A percentile compares a stretch with the other conserved stretches of the same genome.
Conservation (phyloP, 2,329 filamentous ascomycete species). For the Clonostachys rosea region DNA sequence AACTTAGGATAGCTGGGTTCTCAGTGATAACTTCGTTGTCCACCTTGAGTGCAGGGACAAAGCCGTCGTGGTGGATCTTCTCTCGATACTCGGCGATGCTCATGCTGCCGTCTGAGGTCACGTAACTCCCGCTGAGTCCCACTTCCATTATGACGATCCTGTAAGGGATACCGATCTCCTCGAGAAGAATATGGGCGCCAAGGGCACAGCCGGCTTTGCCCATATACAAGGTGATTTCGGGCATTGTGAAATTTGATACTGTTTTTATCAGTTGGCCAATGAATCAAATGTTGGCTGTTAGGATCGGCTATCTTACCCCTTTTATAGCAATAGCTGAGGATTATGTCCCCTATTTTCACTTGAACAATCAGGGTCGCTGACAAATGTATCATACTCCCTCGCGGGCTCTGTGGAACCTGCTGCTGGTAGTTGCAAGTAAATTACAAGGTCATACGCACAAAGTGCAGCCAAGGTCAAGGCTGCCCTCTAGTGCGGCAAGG, state of each 20-base stretch:
- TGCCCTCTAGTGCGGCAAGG: too few species aligned
- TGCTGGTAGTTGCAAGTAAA: too few species aligned
- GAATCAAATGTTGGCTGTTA: background rate
- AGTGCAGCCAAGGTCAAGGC: too few species aligned
- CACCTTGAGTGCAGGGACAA: slow-evolving; percentile 21
- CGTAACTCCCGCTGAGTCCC: slow-evolving; percentile 6
- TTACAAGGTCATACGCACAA: too few species aligned
- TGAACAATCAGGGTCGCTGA: too few species aligned
- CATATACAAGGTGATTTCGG: slow-evolving; percentile 19
- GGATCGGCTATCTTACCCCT: too few species aligned
- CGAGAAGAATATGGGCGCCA: slow-evolving; percentile 18
- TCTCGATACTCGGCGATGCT: slow-evolving; percentile 15
- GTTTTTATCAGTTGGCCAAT: background rate
- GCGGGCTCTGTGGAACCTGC: too few species aligned
- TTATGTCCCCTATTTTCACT: too few species aligned
- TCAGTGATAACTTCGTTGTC: slow-evolving; percentile 22
- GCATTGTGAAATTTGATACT: slow-evolving; percentile 3
- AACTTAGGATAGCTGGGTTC: slow-evolving; percentile 21
- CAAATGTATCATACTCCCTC: too few species aligned
- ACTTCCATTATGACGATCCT: slow-evolving; percentile 9
- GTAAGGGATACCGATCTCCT: slow-evolving; percentile 18
- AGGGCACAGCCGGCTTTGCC: slow-evolving; percentile 20
- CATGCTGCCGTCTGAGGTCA: slow-evolving; percentile 22
- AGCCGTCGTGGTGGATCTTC: slow-evolving; percentile 18
- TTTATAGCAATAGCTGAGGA: too few species aligned